Base-by-base conservation (phyloP, 208 protist genomes). In the Trichomonas gallinae region DNA sequence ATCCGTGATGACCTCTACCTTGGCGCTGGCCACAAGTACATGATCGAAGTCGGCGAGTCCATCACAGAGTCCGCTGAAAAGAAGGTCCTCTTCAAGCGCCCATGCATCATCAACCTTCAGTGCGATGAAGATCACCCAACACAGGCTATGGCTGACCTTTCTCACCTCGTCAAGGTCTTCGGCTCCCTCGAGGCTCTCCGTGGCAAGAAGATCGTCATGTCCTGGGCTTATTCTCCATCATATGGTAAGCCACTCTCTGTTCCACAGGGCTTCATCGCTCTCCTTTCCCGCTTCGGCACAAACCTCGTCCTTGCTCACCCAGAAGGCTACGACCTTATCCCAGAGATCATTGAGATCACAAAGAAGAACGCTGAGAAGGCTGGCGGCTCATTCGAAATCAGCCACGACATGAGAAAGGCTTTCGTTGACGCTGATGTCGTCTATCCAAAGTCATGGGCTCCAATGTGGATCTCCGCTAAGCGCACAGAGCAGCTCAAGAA, bases 41-140 rank as follows among this genome's bases (percentile, higher is more conserved):
- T 89, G 83, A 6, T 89, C 17, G 83, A 89, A 48, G 83, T 89
- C 48, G 83, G 40, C 17, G 34, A 44, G 36, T 89, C 83, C 83
- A 89, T 89, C 83, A 89, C 83, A 46, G 83, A 89, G 42, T 89
- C 83, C 34, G 40, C 34, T 46, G 40, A 46, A 46, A 44, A 46
- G 17, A 44, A 89, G 17, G 40, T 89, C 23, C 36, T 89, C 13
- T 44, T 46, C 17, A 89, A 89, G 83, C 83, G 83, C 17, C 83
- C 83, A 89, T 89, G 83, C 83, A 89, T 89, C 40, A 31, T 89
- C 83, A 89, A 89, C 36, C 83, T 89, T 89, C 83, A 89, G 36
- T 89, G 83, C 36, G 83, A 89, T 89, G 83, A 89, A 48, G 83
- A 89, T 89, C 83, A 89, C 36, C 83, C 83, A 89, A 89, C 83